Evolutionary conservation across 306 rosid genomes (phyloP).

Genomic region (Sphenostylis stenocarpa): DNA sequence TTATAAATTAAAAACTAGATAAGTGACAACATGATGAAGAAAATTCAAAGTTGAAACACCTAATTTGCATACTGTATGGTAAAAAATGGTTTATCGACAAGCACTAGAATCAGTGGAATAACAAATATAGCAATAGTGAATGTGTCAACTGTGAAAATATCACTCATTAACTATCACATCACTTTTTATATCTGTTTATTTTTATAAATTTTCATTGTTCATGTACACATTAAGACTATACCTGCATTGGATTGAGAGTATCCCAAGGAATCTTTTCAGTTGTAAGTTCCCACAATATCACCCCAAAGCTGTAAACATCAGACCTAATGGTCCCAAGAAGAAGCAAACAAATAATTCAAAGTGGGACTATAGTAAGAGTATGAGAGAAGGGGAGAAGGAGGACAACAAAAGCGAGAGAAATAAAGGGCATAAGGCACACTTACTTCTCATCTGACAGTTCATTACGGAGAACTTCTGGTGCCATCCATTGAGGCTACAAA

Average conservation of each 20-base stretch:
- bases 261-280: constrained; percentile 99
- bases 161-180: background rate
- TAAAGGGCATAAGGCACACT: constrained; percentile 30
- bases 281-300: constrained; percentile 94
- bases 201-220: background rate
- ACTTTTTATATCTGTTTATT: background rate
- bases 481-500: constrained; percentile 60
- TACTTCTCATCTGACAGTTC: constrained; percentile 58
- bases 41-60: background rate
- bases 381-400: background rate
- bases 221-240: constrained; percentile 42
- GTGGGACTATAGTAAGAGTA: background rate
- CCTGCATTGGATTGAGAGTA: constrained; percentile 96
- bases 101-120: background rate
- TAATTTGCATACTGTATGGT: background rate
- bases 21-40: background rate
- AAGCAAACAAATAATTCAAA: constrained; percentile 7
- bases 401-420: background rate
- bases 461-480: constrained; percentile 54
- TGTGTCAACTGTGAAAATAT: background rate
- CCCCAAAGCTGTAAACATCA: constrained; percentile 96
- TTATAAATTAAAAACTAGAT: background rate
- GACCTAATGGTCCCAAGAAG: constrained; percentile 64
- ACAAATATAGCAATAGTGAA: constrained; percentile 2
- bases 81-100: background rate